Evolutionary conservation across 2,329 filamentous ascomycete genomes (phyloP).

Genomic region (Dactylellina sp.): DNA sequence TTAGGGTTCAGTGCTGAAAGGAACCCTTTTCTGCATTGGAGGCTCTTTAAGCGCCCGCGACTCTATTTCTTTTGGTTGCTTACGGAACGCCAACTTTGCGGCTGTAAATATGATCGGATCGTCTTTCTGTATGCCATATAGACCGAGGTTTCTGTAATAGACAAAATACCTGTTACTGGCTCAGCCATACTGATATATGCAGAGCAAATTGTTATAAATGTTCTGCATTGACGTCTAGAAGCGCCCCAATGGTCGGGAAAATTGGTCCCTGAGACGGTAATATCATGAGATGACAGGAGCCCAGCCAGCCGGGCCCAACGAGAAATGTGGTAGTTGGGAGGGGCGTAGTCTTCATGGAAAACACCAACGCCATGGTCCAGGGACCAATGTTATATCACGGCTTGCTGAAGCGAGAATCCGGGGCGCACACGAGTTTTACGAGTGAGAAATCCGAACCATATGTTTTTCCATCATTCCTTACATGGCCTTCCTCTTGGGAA

Average conservation of each 20-base stretch:
- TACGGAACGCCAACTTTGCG: constrained; percentile 21
- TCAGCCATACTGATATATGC: not conserved
- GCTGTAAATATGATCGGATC: constrained; percentile 35
- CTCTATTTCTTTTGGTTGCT: constrained; percentile 27
- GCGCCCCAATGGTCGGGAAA: constrained; percentile 16
- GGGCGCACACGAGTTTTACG: constrained; percentile 51
- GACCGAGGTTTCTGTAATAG: constrained; percentile 29
- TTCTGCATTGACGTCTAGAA: constrained; percentile 43
- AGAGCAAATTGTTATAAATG: not conserved
- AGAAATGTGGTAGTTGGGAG: constrained; percentile 26
- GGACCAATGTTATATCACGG: constrained; percentile 52
- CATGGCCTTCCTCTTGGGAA: constrained; percentile 18
- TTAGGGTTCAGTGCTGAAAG: constrained; percentile 26
- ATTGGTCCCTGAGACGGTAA: constrained; percentile 19
- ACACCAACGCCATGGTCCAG: constrained; percentile 55
- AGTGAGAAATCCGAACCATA: constrained; percentile 38
- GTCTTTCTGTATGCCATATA: constrained; percentile 28
- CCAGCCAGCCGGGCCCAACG: not conserved
- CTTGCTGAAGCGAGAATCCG: constrained; percentile 56
- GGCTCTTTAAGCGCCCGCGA: constrained; percentile 48
- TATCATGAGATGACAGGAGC: not conserved
- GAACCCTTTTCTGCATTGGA: constrained; percentile 33
- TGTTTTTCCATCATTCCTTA: constrained; percentile 22
- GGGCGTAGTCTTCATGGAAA: constrained; percentile 30
- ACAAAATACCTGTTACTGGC: constrained; percentile 12